Evolutionary conservation across 352 stramenopile species (phyloP).

Genomic region (Globisporangium polare): DNA sequence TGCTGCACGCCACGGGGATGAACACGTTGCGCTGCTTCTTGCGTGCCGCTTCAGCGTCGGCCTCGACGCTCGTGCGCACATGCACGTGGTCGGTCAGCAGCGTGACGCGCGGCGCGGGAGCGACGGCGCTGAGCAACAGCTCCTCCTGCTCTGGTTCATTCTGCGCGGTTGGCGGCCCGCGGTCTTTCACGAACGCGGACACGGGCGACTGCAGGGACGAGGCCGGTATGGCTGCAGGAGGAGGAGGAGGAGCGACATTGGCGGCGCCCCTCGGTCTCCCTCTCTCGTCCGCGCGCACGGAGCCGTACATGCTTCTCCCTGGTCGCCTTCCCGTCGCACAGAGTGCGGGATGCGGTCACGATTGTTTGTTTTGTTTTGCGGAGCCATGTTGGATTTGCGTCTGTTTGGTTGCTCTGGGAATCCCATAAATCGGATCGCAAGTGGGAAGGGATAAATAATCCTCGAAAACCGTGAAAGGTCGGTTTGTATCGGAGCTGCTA

Average conservation of each 20-base stretch:
- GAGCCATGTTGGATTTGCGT: neutral
- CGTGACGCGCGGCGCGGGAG: neutral
- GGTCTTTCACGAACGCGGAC: neutral
- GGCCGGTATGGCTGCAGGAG: neutral
- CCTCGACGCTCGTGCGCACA: slow-evolving; percentile 6
- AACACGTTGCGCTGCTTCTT: slow-evolving; percentile 30
- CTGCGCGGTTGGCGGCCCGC: neutral
- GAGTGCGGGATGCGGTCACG: neutral
- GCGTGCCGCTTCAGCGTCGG: slow-evolving; percentile 8
- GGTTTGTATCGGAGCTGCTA: no score
- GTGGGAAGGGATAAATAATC: no score
- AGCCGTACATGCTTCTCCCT: slow-evolving; percentile 8
- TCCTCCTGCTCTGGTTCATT: neutral
- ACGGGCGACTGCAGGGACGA: neutral
- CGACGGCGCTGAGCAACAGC: neutral
- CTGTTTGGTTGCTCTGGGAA: no score
- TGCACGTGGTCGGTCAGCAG: neutral
- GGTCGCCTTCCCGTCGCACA: neutral
- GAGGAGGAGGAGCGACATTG: no score
- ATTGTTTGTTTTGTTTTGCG: neutral
- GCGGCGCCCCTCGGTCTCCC: neutral
- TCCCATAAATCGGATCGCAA: no score
- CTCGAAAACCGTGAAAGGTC: no score
- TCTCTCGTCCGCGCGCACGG: slow-evolving; percentile 1
- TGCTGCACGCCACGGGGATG: slow-evolving; percentile 43